Conservation (phyloP, 2,329 filamentous ascomycete species). For the Helotiales sp. region DNA sequence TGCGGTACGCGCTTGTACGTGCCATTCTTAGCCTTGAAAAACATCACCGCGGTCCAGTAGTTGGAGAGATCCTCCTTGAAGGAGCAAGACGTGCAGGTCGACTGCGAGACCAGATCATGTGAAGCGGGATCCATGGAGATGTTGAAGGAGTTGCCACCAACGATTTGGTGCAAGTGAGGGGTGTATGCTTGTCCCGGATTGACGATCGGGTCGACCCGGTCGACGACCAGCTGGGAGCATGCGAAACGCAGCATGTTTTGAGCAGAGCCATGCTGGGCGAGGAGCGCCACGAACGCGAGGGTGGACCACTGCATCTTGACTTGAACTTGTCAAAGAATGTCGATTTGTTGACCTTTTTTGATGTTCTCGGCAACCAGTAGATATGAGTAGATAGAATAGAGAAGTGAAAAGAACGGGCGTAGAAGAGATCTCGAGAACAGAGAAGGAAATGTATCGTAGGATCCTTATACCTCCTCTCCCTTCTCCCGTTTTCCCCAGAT, state of each 20-base stretch:
- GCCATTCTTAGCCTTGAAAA: slow-evolving; percentile 46
- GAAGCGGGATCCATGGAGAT: slow-evolving; percentile 27
- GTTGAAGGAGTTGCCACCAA: slow-evolving; percentile 36
- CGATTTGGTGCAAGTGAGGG: slow-evolving; percentile 33
- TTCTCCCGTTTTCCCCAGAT: neutral
- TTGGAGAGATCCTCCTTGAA: slow-evolving; percentile 64
- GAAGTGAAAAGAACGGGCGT: slow-evolving; percentile 3
- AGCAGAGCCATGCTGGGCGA: slow-evolving; percentile 42
- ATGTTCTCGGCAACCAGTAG: neutral
- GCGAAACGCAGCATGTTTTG: slow-evolving; percentile 34
- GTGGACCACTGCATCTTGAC: slow-evolving; percentile 45
- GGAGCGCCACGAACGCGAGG: slow-evolving; percentile 42
- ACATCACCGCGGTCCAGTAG: slow-evolving; percentile 70
- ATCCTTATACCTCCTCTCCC: neutral
- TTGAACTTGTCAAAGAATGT: neutral
- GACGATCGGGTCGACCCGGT: slow-evolving; percentile 33
- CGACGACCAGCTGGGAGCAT: slow-evolving; percentile 32
- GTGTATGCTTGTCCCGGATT: slow-evolving; percentile 29
- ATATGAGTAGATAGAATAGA: neutral
- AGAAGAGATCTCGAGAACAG: neutral
- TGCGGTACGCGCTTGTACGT: slow-evolving; percentile 68
- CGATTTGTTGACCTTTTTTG: neutral
- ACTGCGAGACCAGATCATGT: slow-evolving; percentile 23
- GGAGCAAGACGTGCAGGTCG: slow-evolving; percentile 63
- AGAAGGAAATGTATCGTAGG: neutral